phyloP scores from a whole-genome alignment of 768 basidiomycete genomes.

The Rubroboletus satanas region DNA sequence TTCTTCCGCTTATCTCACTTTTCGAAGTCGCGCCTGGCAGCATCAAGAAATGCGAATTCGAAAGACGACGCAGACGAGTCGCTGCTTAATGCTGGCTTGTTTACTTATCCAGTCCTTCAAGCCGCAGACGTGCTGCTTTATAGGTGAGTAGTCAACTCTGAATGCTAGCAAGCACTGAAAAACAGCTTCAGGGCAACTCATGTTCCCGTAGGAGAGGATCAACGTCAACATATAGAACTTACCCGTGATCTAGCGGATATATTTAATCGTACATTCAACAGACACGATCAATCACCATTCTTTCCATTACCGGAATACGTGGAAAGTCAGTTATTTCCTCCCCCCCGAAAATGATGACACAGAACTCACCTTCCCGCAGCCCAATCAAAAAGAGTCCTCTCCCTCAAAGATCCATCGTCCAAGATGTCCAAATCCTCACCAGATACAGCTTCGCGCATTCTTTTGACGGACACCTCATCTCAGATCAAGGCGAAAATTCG shows the following conservation, averaged over 20 bases:
- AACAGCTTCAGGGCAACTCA: constrained; percentile 65
- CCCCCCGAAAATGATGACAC: background rate
- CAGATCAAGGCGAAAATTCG: constrained; percentile 71
- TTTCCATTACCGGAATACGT: constrained; percentile 74
- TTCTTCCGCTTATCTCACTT: background rate
- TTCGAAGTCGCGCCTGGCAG: constrained; percentile 66
- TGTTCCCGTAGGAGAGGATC: constrained; percentile 96
- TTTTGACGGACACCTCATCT: constrained; percentile 68
- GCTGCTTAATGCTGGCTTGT: constrained; percentile 75
- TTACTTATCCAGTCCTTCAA: constrained; percentile 92
- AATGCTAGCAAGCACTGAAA: background rate
- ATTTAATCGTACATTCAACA: constrained; percentile 71
- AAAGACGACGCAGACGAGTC: constrained; percentile 81
- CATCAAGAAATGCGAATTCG: constrained; percentile 66
- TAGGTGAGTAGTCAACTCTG: constrained; percentile 43
- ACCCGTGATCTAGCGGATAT: constrained; percentile 75
- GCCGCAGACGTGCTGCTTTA: constrained; percentile 90
- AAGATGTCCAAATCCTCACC: constrained; percentile 98
- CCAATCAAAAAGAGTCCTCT: constrained; percentile 75
- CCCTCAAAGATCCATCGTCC: constrained; percentile 74
- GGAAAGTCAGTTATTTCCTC: constrained; percentile 53
- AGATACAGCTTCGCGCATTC: constrained; percentile 73
- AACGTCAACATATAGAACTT: constrained; percentile 90
- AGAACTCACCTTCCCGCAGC: constrained; percentile 42
- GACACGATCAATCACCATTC: constrained; percentile 37